A percentile compares a stretch with the other conserved stretches of the same genome.
phyloP scores from a whole-genome alignment of 192 early-diverging fungal genomes.

The Backusella tuberculispora region DNA sequence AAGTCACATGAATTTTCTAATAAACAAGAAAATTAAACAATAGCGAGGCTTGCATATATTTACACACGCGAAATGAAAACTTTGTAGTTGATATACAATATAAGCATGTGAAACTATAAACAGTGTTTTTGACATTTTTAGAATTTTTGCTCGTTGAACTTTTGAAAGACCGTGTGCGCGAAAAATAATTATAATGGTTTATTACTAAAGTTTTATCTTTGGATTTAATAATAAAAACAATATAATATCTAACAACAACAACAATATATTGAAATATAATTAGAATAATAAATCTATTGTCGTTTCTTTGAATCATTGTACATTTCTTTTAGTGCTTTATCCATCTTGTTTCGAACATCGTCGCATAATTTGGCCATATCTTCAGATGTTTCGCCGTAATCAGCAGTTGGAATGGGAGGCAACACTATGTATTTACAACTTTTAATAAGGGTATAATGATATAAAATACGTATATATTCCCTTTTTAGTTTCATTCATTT shows the following conservation, averaged over 20 bases:
- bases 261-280: not conserved
- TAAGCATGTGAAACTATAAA: no score
- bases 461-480: not conserved
- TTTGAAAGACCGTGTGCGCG: no score
- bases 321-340: conserved; percentile 55
- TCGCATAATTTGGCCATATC: conserved; percentile 50
- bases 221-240: not conserved
- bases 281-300: conserved; percentile 8
- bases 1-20: no score
- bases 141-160: no score
- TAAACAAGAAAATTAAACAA: no score
- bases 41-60: no score
- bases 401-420: conserved; percentile 54
- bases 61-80: no score
- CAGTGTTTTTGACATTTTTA: no score
- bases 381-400: conserved; percentile 35
- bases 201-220: no score
- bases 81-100: no score
- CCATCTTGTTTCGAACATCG: conserved; percentile 52
- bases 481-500: not conserved
- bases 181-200: no score
- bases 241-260: not conserved
- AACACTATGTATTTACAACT: conserved; percentile 35
- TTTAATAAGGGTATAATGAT: not conserved
- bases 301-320: conserved; percentile 20